These are phyloP conservation scores for Penicillium sp. DNA, from an alignment of 2,329 filamentous ascomycete genomes.

Conservation along the genomic window DNA sequence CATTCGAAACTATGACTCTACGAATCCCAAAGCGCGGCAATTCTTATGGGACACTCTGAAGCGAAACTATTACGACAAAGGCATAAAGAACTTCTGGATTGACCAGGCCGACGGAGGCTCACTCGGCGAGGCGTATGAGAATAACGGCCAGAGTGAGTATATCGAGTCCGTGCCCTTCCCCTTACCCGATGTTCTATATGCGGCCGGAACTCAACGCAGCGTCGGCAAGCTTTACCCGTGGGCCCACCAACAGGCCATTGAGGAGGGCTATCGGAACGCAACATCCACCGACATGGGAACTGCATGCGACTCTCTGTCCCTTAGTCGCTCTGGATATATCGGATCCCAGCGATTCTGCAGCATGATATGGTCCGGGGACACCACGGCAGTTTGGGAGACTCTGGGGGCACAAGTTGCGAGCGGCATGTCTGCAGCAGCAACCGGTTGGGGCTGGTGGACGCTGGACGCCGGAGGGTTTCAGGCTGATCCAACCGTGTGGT, in stretches of 20 bases:
- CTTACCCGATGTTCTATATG: slow-evolving; percentile 45
- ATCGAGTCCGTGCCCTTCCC: slow-evolving; percentile 34
- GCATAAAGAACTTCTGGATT: slow-evolving; percentile 63
- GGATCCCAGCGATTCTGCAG: slow-evolving; percentile 61
- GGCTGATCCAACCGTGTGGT: slow-evolving; percentile 38
- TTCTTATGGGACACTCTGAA: slow-evolving; percentile 59
- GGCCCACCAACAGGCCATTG: slow-evolving; percentile 57
- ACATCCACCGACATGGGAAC: slow-evolving; percentile 51
- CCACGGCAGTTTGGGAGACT: slow-evolving; percentile 58
- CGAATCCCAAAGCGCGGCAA: slow-evolving; percentile 55
- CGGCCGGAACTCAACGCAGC: slow-evolving; percentile 58
- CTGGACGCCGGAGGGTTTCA: slow-evolving; percentile 67
- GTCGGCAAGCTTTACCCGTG: slow-evolving; percentile 60
- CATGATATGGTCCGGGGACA: slow-evolving; percentile 60
- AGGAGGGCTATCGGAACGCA: slow-evolving; percentile 53
- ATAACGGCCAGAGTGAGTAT: slow-evolving; percentile 52
- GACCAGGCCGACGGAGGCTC: slow-evolving; percentile 59
- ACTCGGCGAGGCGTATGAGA: slow-evolving; percentile 36
- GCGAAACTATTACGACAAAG: slow-evolving; percentile 58
- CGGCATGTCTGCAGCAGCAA: slow-evolving; percentile 60
- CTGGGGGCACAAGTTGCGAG: slow-evolving; percentile 58
- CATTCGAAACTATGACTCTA: slow-evolving; percentile 58
- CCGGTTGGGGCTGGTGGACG: slow-evolving; percentile 63
- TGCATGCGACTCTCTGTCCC: slow-evolving; percentile 44
- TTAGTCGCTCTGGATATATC: slow-evolving; percentile 54